phyloP scores from a whole-genome alignment of 2,329 filamentous ascomycete species.

The Fusarium decemcellulare region DNA sequence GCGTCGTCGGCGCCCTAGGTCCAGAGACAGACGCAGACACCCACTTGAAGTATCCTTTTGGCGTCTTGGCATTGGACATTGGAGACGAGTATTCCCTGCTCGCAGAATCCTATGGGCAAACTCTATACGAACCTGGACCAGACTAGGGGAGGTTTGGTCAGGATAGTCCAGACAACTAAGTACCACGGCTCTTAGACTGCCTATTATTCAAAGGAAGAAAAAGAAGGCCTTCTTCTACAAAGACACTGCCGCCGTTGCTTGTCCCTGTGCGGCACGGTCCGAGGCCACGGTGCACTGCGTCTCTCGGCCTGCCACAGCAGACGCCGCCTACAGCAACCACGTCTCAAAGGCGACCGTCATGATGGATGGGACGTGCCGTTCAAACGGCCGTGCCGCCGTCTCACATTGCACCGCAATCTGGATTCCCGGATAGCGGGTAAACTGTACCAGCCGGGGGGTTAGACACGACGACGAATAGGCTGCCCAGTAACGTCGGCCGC shows the following conservation, averaged over 20 bases:
- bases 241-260: not conserved
- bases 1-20: no score
- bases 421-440: slow-evolving; percentile 26
- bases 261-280: slow-evolving; percentile 2
- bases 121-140: not conserved
- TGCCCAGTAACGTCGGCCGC: slow-evolving; percentile 36
- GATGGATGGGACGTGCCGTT: not conserved
- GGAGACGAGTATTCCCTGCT: not conserved
- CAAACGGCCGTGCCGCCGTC: slow-evolving; percentile 11
- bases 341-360: not conserved
- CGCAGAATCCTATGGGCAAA: not conserved
- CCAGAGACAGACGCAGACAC: no score
- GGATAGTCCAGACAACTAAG: no score
- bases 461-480: slow-evolving; percentile 30
- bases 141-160: no score
- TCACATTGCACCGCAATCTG: slow-evolving; percentile 1
- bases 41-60: no score
- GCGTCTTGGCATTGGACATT: not conserved
- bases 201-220: no score
- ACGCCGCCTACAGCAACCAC: not conserved
- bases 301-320: not conserved
- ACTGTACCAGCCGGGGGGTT: not conserved
- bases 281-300: not conserved
- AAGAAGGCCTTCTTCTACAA: no score
- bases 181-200: no score